Evolutionary conservation across 2,329 filamentous ascomycete genomes (phyloP), one percentile per base, ranked within the genome.

Genomic region (Calonectria henricotiae): DNA sequence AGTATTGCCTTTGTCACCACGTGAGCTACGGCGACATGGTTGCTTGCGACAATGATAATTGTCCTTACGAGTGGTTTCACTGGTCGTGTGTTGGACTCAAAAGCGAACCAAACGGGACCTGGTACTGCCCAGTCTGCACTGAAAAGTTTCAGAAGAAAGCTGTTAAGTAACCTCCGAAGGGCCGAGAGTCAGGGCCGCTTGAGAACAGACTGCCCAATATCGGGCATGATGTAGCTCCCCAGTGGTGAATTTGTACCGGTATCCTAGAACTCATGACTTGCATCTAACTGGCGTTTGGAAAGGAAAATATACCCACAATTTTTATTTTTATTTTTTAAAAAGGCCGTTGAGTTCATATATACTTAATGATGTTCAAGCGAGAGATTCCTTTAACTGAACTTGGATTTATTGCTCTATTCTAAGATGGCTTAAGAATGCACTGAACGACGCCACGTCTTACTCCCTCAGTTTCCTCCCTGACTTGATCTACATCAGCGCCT

Each of bases 1-100:
- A 94, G 81, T 96, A 96, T 83, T 96, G 94, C 83, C 87, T 92
- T 35, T 96, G 94, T 81, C 92, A 95, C 80, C 93, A 93, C 76
- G 92, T 95, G 74, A 94, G 92, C 81, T 95, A 93, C 79, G 94
- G 94, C 71, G 92, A 96, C 79, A 96, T 96, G 94, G 93, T 96
- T 73, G 94, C 93, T 35, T 96, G 94, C 84, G 94, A 96, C 84
- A 96, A 96, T 81, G 90, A 93, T 68, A 88, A 91, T 74, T 96
- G 94, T 82, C 90, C 91, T 55, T 93, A 90, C 78, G 93, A 96
- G 83, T 96, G 94, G 94, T 96, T 96, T 81, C 94, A 96, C 83
- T 96, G 93, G 92, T 90, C 86, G 49, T 93, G 91, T 76, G 91
- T 93, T 61, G 89, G 90, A 23, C 85, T 93, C 37, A 92, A 91